These are phyloP conservation scores for Penicillium odoratum DNA, from an alignment of 495 filamentous ascomycete species.

Conservation along the genomic window DNA sequence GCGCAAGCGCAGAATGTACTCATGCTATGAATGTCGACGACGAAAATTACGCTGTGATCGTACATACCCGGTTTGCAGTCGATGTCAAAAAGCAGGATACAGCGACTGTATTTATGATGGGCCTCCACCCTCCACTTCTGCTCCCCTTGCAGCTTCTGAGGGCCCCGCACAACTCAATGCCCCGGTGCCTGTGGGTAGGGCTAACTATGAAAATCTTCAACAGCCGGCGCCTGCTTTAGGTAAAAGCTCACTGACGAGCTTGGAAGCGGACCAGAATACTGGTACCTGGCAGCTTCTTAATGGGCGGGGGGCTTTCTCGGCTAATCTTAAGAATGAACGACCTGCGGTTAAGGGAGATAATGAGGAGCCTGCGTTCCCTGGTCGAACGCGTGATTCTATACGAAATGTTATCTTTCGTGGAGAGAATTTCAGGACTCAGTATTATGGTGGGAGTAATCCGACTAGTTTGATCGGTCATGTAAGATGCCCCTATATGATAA, in stretches of 20 bases:
- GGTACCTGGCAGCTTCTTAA: constrained; percentile 8
- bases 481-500: not conserved
- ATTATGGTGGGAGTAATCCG: constrained; percentile 43
- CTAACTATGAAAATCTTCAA: not conserved
- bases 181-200: not conserved
- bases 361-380: not conserved
- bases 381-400: not conserved
- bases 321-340: not conserved
- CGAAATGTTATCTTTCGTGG: constrained; percentile 37
- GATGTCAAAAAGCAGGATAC: constrained; percentile 1
- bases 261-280: constrained; percentile 1
- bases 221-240: not conserved
- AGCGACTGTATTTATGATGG: constrained; percentile 2
- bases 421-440: constrained; percentile 43
- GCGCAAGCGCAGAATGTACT: constrained; percentile 4
- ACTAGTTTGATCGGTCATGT: constrained; percentile 39
- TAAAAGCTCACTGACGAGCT: not conserved
- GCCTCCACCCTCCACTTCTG: not conserved
- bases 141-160: not conserved
- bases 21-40: constrained; percentile 6
- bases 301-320: not conserved
- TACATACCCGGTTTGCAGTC: not conserved
- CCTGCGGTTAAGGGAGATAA: constrained; percentile 7
- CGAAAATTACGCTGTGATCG: constrained; percentile 9
- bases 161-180: not conserved